A percentile compares a stretch with the other conserved stretches of the same genome.
phyloP scores from a whole-genome alignment of 352 stramenopile species.

The Hyaloperonospora brassicae region DNA sequence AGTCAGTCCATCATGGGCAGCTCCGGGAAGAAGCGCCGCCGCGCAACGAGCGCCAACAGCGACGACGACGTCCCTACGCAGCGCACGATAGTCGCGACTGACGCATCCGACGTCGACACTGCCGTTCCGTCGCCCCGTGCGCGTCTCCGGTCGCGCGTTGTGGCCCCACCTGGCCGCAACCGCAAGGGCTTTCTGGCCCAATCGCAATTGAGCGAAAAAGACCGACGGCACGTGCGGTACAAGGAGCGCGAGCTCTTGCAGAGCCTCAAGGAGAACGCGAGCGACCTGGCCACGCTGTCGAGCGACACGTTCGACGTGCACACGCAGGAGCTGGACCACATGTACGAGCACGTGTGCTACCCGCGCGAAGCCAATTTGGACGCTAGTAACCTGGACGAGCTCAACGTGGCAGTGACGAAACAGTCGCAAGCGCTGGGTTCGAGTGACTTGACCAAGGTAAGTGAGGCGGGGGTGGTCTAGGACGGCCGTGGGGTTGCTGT shows the following conservation, averaged over 20 bases:
- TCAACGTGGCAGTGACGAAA: slow-evolving; percentile 68
- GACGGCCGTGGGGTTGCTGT: too few relatives aligned
- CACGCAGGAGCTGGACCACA: slow-evolving; percentile 55
- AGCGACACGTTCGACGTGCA: slow-evolving; percentile 52
- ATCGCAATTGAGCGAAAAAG: slow-evolving; percentile 58
- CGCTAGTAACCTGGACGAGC: slow-evolving; percentile 72
- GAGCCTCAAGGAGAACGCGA: slow-evolving; percentile 64
- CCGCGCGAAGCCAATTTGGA: slow-evolving; percentile 76
- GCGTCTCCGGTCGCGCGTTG: not conserved
- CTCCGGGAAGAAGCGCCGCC: slow-evolving; percentile 10
- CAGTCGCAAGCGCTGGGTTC: slow-evolving; percentile 62
- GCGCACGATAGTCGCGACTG: not conserved
- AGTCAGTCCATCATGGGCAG: not conserved
- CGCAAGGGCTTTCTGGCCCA: slow-evolving; percentile 51
- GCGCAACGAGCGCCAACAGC: slow-evolving; percentile 10
- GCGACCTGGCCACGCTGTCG: slow-evolving; percentile 54
- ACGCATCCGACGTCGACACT: too few relatives aligned
- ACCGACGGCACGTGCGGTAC: slow-evolving; percentile 62
- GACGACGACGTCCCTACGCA: slow-evolving; percentile 20
- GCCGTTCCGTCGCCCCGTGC: too few relatives aligned
- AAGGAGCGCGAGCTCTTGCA: slow-evolving; percentile 71
- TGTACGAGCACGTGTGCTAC: slow-evolving; percentile 78
- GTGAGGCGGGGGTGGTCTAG: too few relatives aligned
- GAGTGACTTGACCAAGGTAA: slow-evolving; percentile 65
- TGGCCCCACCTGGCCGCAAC: slow-evolving; percentile 11